Evolutionary conservation across 306 rosid species (phyloP), one percentile per base, ranked within the genome.

Genomic region (Pyrus pyrifolia): DNA sequence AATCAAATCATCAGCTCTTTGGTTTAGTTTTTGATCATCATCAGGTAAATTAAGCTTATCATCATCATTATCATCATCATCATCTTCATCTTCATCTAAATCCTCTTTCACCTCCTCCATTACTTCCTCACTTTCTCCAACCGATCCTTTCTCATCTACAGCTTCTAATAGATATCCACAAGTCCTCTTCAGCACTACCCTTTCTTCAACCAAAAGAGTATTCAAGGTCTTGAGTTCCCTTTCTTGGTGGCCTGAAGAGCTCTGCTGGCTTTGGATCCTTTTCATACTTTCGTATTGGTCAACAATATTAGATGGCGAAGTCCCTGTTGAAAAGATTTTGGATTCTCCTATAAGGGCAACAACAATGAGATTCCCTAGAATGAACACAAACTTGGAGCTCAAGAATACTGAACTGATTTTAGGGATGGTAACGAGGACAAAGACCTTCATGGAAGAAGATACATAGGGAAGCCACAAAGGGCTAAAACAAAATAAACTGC

Each of bases 1-100:
- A 81, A 94, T 91, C 73, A 87, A 88, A 78, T 88, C 96, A 72
- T 94, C 98, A 57, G 94, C 96, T 81, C 97, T 94, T 89, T 73
- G 86, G 70, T 42, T 88, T 86, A 93, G 75, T 67, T 86, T 93
- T 81, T 44, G 62, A 30, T 87, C 91, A 25, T 60, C 78, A 51
- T 60, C 76, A 44, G 71, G 79, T 70, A 82, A 62, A 62, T 33
- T 35, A 13, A 70, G 11, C 51, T 25, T 1, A 25, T 27, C 80
- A 7, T 25, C 76, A 25, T 76, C 72, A 67, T 25, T 1, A 25
- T 25, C 27, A 25, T 64, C 71, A 21, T 29, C 80, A 7, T 25
- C 76, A 27, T 77, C 75, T 68, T 64, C 71, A 25, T 76, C 74
- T 74, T 64, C 71, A 21, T 70, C 53, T 42, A 69, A 21, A 67